Evolutionary conservation across 495 filamentous ascomycete genomes (phyloP), one percentile per base, ranked within the genome.

Genomic region (Podospora pseudocomata): DNA sequence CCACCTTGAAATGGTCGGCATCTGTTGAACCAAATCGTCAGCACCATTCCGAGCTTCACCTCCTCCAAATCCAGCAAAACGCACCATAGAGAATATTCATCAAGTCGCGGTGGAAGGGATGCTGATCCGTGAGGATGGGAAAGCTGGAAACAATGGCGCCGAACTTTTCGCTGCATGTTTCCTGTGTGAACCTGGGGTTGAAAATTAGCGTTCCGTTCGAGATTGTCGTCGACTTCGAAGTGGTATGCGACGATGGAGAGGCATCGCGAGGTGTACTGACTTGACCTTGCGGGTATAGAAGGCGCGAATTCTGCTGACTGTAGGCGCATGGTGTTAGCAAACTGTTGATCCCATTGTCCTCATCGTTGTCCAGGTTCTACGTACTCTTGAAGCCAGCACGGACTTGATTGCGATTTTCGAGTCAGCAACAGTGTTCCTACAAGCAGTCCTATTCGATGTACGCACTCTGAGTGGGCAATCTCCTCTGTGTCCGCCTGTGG

Each of bases 231-330:
- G 39, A 11, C 81, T 94, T 94, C 72, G 94, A 92, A 32, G 87
- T 90, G 94, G 75, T 89, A 70, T 90, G 84, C 27, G 91, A 92
- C 75, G 87, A 23, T 23, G 30, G 7, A 20, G 18, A 44, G 3
- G 27, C 18, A 5, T 26, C 6, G 13, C 9, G n/a, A 65, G 56
- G 91, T 58, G 78, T 67, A 69, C 74, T 66, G 64, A 75, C 74
- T 98, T 99, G 85, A 98, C 95, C 81, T 99, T 98, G 77, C 95
- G 87, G 67, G 93, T 97, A 77, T 97, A 97, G 84, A 97, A 97
- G 66, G 89, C 92, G 85, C 94, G 83, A 74, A 99, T 98, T 85
- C 95, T 89, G 74, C 88, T 92, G 76, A 99, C 75, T 76, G 64
- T 74, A 73, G 34, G n/a, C 5, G 44, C 57, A 1, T 15, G 28